Evolutionary conservation across 202 grass and related monocot species (phyloP).

Genomic region (Zoysia matrella): DNA sequence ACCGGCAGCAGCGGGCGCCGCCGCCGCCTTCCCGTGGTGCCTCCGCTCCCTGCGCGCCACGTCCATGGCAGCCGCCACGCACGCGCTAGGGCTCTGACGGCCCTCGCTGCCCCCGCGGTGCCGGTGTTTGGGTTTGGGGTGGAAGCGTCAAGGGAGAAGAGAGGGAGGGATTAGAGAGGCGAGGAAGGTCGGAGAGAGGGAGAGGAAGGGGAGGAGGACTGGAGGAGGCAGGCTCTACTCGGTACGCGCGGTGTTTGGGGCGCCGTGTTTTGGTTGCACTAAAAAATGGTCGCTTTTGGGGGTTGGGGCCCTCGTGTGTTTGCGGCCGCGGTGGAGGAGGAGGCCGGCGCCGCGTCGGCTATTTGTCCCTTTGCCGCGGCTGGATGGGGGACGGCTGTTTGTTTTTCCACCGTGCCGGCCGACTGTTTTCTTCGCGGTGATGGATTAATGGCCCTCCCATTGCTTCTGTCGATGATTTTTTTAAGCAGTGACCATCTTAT

Average conservation of each 20-base stretch:
- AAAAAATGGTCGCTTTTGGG: conserved; percentile 19
- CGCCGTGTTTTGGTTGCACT: background rate
- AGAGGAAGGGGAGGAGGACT: too few relatives aligned
- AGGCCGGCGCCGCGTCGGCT: too few relatives aligned
- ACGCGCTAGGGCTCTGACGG: background rate
- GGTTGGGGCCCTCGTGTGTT: background rate
- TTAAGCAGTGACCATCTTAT: too few relatives aligned
- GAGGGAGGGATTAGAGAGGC: conserved; percentile 9
- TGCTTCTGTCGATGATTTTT: too few relatives aligned
- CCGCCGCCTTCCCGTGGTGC: conserved; percentile 48
- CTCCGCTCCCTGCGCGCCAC: conserved; percentile 50
- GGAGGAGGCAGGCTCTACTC: conserved; percentile 11
- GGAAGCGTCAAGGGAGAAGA: background rate
- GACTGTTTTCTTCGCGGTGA: too few relatives aligned
- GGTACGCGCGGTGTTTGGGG: conserved; percentile 14
- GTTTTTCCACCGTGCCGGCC: too few relatives aligned
- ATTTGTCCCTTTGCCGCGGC: too few relatives aligned
- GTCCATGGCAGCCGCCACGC: conserved; percentile 37
- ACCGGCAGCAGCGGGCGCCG: background rate
- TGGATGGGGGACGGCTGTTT: too few relatives aligned
- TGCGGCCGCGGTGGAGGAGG: too few relatives aligned
- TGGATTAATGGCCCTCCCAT: too few relatives aligned
- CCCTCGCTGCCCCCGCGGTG: too few relatives aligned
- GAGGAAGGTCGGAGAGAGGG: background rate
- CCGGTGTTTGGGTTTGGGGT: conserved; percentile 32